These are phyloP conservation scores for Aureobasidium melanogenum DNA, from an alignment of 2,329 filamentous ascomycete genomes.

Conservation along the genomic window DNA sequence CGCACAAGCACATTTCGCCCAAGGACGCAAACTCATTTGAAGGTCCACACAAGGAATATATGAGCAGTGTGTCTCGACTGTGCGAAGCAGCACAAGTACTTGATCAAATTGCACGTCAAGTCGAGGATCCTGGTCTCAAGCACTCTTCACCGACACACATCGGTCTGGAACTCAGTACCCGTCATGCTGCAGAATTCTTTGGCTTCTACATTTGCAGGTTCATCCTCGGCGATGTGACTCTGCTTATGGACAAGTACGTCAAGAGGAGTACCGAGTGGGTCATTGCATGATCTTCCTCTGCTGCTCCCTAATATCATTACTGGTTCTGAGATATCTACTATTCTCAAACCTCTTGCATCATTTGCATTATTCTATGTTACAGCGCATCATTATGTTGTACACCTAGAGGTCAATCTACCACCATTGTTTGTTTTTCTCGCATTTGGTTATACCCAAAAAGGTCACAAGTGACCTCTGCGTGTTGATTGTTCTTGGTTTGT, in stretches of 20 bases:
- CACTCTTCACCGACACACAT: constrained; percentile 92
- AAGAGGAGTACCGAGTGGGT: constrained; percentile 98
- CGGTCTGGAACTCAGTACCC: constrained; percentile 82
- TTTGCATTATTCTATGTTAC: neutral
- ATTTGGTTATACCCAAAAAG: neutral
- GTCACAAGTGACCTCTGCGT: neutral
- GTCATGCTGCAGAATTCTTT: constrained; percentile 95
- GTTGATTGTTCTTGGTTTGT: neutral
- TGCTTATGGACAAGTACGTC: constrained; percentile 92
- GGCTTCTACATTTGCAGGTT: constrained; percentile 95
- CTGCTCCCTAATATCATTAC: neutral
- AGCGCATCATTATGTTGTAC: neutral
- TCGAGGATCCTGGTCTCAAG: constrained; percentile 86
- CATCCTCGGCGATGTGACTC: constrained; percentile 71
- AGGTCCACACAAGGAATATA: constrained; percentile 83
- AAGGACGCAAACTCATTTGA: constrained; percentile 55
- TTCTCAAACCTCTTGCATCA: neutral
- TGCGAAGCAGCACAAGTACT: constrained; percentile 91
- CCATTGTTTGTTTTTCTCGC: neutral
- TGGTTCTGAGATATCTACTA: no score
- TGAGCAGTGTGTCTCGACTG: constrained; percentile 77
- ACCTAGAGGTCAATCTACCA: neutral
- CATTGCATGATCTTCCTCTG: constrained; percentile 36
- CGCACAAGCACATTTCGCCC: constrained; percentile 22
- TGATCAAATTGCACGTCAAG: constrained; percentile 91